Evolutionary conservation across 495 filamentous ascomycete genomes (phyloP).

Genomic region (Penicillium lividum): DNA sequence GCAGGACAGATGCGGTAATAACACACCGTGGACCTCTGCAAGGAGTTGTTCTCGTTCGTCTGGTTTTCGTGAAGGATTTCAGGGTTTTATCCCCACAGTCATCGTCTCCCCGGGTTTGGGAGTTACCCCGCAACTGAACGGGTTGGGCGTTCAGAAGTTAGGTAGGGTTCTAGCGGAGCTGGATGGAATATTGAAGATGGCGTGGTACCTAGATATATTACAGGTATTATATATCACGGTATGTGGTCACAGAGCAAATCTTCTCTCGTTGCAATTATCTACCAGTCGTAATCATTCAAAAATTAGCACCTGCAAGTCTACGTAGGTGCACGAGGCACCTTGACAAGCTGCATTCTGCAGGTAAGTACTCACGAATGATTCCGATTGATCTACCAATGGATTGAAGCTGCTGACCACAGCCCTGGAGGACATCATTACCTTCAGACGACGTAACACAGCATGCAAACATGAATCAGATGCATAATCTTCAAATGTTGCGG

Average conservation of each 20-base stretch:
- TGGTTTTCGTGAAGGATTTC: background rate
- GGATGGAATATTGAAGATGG: background rate
- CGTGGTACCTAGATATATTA: background rate
- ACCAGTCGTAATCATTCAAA: background rate
- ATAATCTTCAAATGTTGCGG: too few species aligned
- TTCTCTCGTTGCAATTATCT: background rate
- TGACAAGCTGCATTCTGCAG: too few species aligned
- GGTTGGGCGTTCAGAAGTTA: background rate
- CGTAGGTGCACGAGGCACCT: too few species aligned
- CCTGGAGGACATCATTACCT: too few species aligned
- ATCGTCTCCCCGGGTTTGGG: background rate
- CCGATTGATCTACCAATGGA: too few species aligned
- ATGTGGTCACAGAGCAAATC: too few species aligned
- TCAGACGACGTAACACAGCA: too few species aligned
- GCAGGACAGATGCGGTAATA: slow-evolving; percentile 4
- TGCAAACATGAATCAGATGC: too few species aligned
- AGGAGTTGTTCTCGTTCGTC: background rate
- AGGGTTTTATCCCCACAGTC: background rate
- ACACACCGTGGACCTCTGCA: background rate
- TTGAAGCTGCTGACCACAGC: too few species aligned
- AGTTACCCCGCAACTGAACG: background rate
- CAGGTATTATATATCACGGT: background rate
- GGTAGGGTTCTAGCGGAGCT: background rate
- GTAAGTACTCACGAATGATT: too few species aligned
- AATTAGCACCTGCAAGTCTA: too few species aligned